phyloP scores from a whole-genome alignment of 352 stramenopile species.

The Phytopythium chamaehyphon region DNA sequence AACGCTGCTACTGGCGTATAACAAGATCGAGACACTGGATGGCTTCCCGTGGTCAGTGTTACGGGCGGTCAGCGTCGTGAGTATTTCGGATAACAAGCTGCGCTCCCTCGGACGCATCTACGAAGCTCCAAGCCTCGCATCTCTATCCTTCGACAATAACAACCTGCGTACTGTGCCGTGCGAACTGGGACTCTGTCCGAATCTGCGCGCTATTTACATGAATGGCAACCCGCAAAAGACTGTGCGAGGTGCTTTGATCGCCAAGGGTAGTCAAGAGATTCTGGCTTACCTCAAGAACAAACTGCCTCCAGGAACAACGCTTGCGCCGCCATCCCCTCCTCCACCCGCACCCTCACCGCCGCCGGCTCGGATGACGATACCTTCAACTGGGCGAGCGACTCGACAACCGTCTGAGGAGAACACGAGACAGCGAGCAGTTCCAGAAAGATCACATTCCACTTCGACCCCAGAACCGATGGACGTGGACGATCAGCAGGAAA shows the following conservation, averaged over 20 bases:
- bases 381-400: background rate
- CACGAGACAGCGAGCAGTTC: background rate
- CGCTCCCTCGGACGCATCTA: conserved; percentile 60
- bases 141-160: conserved; percentile 85
- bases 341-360: background rate
- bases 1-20: conserved; percentile 66
- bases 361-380: background rate
- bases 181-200: conserved; percentile 57
- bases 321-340: conserved; percentile 9
- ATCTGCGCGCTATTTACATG: conserved; percentile 72
- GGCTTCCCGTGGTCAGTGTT: conserved; percentile 53
- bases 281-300: conserved; percentile 81
- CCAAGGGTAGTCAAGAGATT: conserved; percentile 73
- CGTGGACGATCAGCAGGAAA: background rate
- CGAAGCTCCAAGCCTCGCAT: conserved; percentile 46
- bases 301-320: conserved; percentile 33
- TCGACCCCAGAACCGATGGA: background rate
- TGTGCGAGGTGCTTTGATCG: conserved; percentile 61
- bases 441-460: too few species aligned
- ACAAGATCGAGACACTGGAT: conserved; percentile 69
- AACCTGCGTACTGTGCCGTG: conserved; percentile 57
- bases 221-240: conserved; percentile 85
- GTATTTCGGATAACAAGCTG: conserved; percentile 78
- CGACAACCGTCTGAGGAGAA: background rate
- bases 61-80: conserved; percentile 45